Evolutionary conservation across 1,284 basidiomycete species (phyloP).

Genomic region (Mycosarcoma mackinlayi): DNA sequence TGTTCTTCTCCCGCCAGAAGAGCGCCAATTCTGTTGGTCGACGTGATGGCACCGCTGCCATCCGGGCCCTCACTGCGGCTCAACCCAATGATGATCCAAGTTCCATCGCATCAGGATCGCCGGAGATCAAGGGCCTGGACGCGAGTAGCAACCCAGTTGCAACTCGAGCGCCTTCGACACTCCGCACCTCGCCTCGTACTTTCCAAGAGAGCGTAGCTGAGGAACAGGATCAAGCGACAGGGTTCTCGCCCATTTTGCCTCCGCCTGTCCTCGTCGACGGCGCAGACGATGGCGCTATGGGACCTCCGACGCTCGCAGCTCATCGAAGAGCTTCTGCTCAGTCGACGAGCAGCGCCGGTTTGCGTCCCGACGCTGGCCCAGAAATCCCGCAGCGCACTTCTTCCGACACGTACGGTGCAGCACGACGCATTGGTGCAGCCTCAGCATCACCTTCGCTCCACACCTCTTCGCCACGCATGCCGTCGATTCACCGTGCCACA

Average conservation of each 20-base stretch:
- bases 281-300: constrained; percentile 18
- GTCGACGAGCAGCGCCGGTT: constrained; percentile 28
- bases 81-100: constrained; percentile 18
- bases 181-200: constrained; percentile 9
- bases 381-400: constrained; percentile 41
- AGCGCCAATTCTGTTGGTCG: constrained; percentile 34
- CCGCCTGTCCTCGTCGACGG: constrained; percentile 26
- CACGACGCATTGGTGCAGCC: constrained; percentile 18
- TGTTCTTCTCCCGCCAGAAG: constrained; percentile 43
- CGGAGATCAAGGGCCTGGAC: constrained; percentile 2
- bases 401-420: constrained; percentile 38
- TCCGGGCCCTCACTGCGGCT: constrained; percentile 27
- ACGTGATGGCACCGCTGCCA: constrained; percentile 26
- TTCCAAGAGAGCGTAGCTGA: constrained; percentile 12
- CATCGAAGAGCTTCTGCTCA: constrained; percentile 29
- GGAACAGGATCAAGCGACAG: constrained; percentile 3
- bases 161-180: constrained; percentile 1
- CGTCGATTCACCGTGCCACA: constrained; percentile 14
- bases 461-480: constrained; percentile 24
- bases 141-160: not conserved
- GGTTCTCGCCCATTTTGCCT: constrained; percentile 24
- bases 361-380: constrained; percentile 26
- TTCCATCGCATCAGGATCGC: constrained; percentile 11
- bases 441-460: constrained; percentile 21
- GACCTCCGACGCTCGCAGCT: constrained; percentile 16